These are phyloP conservation scores for Sporobolomyces phaffii DNA, from an alignment of 768 basidiomycete species.

Conservation along the genomic window DNA sequence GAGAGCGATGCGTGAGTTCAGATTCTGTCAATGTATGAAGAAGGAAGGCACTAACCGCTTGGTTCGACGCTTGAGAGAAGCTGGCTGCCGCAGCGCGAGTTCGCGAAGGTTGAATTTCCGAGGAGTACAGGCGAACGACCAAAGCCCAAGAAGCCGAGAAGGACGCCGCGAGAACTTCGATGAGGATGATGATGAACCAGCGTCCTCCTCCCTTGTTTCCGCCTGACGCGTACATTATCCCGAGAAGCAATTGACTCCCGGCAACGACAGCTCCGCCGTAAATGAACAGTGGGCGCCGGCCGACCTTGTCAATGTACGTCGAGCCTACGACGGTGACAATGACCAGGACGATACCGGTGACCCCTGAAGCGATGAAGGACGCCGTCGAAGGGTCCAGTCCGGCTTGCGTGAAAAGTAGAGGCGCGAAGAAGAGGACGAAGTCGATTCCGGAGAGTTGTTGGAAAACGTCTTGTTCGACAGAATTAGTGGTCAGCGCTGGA, in stretches of 20 bases:
- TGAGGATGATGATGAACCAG: constrained; percentile 31
- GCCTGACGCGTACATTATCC: constrained; percentile 49
- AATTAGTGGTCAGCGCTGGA: background rate
- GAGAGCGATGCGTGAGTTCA: background rate
- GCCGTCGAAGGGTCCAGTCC: constrained; percentile 52
- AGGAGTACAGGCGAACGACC: constrained; percentile 44
- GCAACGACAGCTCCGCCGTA: constrained; percentile 51
- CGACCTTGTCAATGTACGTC: constrained; percentile 39
- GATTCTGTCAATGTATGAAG: background rate
- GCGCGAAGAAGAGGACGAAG: constrained; percentile 43
- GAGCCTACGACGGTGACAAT: constrained; percentile 20
- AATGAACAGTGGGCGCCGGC: constrained; percentile 50
- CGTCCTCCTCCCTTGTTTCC: constrained; percentile 5
- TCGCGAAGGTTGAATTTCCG: constrained; percentile 54
- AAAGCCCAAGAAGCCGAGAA: constrained; percentile 51
- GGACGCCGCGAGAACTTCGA: constrained; percentile 27
- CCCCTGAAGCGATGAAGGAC: constrained; percentile 54
- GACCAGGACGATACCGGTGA: constrained; percentile 53
- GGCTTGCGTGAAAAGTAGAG: constrained; percentile 17
- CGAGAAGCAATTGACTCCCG: constrained; percentile 50
- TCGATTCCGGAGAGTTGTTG: constrained; percentile 43
- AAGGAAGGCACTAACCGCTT: constrained; percentile 8
- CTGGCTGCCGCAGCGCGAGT: constrained; percentile 49
- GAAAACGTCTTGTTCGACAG: background rate
- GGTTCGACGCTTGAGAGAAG: constrained; percentile 19